Conservation (phyloP, 495 filamentous ascomycete genomes). For the Neurospora africana region DNA sequence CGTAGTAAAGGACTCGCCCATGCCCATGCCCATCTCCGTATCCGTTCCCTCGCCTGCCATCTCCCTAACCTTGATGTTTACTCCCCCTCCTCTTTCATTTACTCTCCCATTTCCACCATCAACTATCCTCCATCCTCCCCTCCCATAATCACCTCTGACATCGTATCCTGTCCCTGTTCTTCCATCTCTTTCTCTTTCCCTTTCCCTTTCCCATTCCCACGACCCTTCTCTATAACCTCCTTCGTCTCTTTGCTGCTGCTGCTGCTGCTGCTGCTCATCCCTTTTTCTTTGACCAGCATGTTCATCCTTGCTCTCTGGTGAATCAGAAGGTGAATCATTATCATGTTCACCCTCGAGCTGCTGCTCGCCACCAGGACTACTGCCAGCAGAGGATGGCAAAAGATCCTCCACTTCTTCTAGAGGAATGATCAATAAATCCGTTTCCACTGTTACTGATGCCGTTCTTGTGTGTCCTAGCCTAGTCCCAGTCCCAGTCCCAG, state of each 20-base stretch:
- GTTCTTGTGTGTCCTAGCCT: not conserved
- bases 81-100: not conserved
- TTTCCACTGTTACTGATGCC: not conserved
- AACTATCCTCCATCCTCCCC: not conserved
- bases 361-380: no score
- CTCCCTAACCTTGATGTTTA: not conserved
- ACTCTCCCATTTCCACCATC: not conserved
- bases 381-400: no score
- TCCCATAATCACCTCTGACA: not conserved
- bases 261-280: no score
- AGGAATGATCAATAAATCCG: not conserved
- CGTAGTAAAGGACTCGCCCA: no score
- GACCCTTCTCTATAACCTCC: not conserved
- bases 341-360: no score
- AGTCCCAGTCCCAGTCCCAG: no score
- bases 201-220: not conserved
- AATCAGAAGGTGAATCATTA: no score
- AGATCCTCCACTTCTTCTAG: not conserved
- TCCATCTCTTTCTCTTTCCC: not conserved
- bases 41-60: not conserved
- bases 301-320: not conserved
- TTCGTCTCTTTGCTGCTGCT: no score
- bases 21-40: not conserved
- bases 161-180: not conserved
- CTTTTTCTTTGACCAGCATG: not conserved